Conservation (phyloP, 352 stramenopile species). For the Globisporangium paddicum region DNA sequence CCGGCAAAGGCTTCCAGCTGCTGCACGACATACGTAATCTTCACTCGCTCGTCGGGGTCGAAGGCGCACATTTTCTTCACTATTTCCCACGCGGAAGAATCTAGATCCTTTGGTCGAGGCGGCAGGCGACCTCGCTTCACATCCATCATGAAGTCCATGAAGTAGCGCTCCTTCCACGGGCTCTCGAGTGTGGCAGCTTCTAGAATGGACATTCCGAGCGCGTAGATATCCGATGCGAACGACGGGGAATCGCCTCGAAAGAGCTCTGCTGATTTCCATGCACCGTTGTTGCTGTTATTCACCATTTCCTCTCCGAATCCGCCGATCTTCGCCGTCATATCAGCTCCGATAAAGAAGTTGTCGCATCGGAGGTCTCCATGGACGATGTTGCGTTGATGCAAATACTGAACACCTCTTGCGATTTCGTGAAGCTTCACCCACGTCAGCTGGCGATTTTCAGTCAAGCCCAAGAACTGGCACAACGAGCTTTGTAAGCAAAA, state of each 20-base stretch:
- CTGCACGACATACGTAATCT: slow-evolving; percentile 9
- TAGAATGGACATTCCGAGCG: slow-evolving; percentile 20
- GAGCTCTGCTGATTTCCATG: slow-evolving; percentile 17
- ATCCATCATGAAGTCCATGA: background rate
- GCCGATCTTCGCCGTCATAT: slow-evolving; percentile 16
- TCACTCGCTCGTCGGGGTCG: slow-evolving; percentile 5
- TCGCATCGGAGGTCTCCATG: slow-evolving; percentile 9
- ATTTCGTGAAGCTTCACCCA: slow-evolving; percentile 19
- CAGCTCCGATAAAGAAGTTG: slow-evolving; percentile 8
- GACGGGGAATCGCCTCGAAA: slow-evolving; percentile 7
- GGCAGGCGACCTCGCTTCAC: background rate
- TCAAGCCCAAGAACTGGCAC: background rate
- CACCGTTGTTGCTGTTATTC: background rate
- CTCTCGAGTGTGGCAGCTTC: slow-evolving; percentile 5
- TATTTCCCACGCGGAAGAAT: background rate
- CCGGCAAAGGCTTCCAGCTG: background rate
- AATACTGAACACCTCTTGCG: slow-evolving; percentile 19
- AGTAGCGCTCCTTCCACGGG: background rate
- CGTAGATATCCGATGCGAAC: slow-evolving; percentile 22
- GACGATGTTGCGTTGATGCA: slow-evolving; percentile 18
- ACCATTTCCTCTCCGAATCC: slow-evolving; percentile 6
- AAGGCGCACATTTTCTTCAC: slow-evolving; percentile 12
- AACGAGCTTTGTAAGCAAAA: background rate
- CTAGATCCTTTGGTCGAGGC: background rate
- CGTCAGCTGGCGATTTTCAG: background rate